A percentile compares a stretch with the other conserved stretches of the same genome.
These are phyloP conservation scores for Akebia trifoliata DNA, from an alignment of 164 flowering plant genomes.

Conservation along the genomic window DNA sequence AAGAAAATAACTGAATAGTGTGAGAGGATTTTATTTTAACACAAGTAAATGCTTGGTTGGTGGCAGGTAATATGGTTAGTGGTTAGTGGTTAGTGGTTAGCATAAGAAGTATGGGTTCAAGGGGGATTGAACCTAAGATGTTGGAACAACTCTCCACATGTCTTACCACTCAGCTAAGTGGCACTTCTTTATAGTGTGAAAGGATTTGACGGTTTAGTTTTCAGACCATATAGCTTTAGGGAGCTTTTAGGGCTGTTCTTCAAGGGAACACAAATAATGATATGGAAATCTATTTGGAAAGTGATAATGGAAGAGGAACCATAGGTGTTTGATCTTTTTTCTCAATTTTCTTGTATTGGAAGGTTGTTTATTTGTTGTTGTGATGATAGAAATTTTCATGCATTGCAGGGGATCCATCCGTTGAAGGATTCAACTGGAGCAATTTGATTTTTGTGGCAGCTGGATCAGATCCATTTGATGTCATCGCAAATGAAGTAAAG, in stretches of 20 bases:
- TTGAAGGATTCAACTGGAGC: slow-evolving; percentile 57
- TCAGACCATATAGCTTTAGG: too few relatives aligned
- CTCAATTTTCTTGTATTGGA: neutral
- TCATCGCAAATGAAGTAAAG: slow-evolving; percentile 75
- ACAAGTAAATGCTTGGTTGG: too few relatives aligned
- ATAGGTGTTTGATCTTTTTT: neutral
- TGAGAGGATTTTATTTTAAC: too few relatives aligned
- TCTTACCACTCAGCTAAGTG: too few relatives aligned
- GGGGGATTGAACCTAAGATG: too few relatives aligned
- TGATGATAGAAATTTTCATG: neutral
- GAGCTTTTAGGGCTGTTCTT: slow-evolving; percentile 78
- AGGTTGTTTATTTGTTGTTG: neutral
- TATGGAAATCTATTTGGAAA: slow-evolving; percentile 79
- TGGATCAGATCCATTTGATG: slow-evolving; percentile 80
- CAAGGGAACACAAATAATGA: slow-evolving; percentile 71
- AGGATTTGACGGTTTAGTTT: too few relatives aligned
- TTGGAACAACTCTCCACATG: too few relatives aligned
- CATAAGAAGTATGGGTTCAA: too few relatives aligned
- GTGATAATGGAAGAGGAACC: slow-evolving; percentile 43
- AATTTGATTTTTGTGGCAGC: slow-evolving; percentile 74
- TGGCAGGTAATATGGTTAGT: too few relatives aligned
- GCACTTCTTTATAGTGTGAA: too few relatives aligned
- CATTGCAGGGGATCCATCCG: slow-evolving; percentile 81
- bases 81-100: too few relatives aligned
- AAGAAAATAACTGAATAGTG: too few relatives aligned